Conservation (phyloP, 352 stramenopile species). For the Thalassiosira livingstoniorum region DNA sequence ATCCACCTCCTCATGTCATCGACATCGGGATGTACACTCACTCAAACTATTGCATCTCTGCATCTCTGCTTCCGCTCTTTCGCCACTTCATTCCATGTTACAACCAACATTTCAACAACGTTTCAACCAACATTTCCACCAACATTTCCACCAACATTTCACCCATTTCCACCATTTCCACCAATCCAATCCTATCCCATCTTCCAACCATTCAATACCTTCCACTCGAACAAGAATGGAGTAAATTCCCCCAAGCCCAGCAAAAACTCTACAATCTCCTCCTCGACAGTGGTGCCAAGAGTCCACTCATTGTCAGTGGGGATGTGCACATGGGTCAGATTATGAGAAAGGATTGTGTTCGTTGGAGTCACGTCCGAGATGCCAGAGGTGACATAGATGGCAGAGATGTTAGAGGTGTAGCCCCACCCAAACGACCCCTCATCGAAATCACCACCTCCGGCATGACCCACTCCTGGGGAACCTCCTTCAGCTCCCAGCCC, state of each 20-base stretch:
- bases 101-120: too few species aligned
- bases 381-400: neutral
- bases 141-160: too few species aligned
- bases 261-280: conserved; percentile 89
- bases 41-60: too few species aligned
- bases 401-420: neutral
- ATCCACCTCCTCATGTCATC: too few species aligned
- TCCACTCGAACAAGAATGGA: too few species aligned
- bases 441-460: conserved; percentile 90
- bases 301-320: conserved; percentile 91
- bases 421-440: conserved; percentile 44
- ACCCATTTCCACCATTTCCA: too few species aligned
- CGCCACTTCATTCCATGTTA: too few species aligned
- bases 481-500: conserved; percentile 42
- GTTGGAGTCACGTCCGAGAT: conserved; percentile 5
- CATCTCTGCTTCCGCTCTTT: too few species aligned
- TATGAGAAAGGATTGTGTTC: conserved; percentile 90
- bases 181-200: too few species aligned
- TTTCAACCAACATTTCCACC: too few species aligned
- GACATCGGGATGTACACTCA: too few species aligned
- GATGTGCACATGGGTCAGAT: conserved; percentile 94
- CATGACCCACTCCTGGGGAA: conserved; percentile 94
- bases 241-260: conserved; percentile 88
- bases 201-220: too few species aligned
- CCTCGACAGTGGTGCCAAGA: conserved; percentile 87